phyloP scores from a whole-genome alignment of 345 rosid species.

The Heritiera fomes region DNA sequence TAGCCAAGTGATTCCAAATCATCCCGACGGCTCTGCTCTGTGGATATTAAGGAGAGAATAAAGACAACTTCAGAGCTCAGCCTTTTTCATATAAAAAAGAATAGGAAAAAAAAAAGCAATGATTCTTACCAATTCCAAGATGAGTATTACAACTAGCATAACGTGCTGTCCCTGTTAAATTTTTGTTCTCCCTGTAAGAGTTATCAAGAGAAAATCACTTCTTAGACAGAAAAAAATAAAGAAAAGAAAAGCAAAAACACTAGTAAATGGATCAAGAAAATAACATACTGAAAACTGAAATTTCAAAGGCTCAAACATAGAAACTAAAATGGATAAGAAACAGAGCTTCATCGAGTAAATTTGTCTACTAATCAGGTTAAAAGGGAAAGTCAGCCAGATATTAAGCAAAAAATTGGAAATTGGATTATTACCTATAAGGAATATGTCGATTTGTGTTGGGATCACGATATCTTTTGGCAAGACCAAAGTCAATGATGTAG shows the following conservation, averaged over 20 bases:
- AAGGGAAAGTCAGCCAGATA: conserved; percentile 3
- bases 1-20: conserved; percentile 82
- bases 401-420: neutral
- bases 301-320: neutral
- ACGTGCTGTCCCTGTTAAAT: conserved; percentile 93
- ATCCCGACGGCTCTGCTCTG: conserved; percentile 85
- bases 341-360: neutral
- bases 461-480: conserved; percentile 76
- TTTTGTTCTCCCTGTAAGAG: conserved; percentile 82
- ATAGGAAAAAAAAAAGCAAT: neutral
- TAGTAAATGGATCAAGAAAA: neutral
- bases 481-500: conserved; percentile 76
- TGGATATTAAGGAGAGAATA: conserved; percentile 2
- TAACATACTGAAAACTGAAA: neutral
- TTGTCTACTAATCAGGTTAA: neutral
- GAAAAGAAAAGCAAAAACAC: neutral
- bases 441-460: conserved; percentile 60
- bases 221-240: neutral
- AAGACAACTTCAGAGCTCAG: conserved; percentile 10
- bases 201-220: neutral
- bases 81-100: neutral
- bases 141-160: conserved; percentile 99
- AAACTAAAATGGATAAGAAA: neutral
- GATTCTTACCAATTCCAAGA: conserved; percentile 84
- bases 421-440: conserved; percentile 54